These are phyloP conservation scores for Macrolepiota dolichaula DNA, from an alignment of 768 basidiomycete genomes.

Conservation along the genomic window DNA sequence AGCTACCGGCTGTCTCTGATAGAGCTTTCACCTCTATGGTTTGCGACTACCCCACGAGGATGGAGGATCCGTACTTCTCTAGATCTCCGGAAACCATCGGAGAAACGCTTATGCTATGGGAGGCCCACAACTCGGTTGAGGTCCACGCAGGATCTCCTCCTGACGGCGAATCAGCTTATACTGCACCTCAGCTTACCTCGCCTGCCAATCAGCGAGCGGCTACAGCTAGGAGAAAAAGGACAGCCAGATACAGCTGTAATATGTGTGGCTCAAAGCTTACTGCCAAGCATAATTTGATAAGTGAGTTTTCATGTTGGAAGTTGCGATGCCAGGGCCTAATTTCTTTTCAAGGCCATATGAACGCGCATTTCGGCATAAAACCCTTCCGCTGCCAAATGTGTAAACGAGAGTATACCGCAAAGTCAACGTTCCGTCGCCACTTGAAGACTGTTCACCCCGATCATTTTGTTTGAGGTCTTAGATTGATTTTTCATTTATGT, in stretches of 20 bases:
- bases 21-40: neutral
- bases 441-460: conserved; percentile 13
- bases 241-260: conserved; percentile 20
- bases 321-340: neutral
- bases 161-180: neutral
- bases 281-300: conserved; percentile 23
- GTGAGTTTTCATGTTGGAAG: conserved; percentile 16
- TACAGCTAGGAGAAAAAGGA: conserved; percentile 16
- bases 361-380: conserved; percentile 16
- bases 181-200: conserved; percentile 1
- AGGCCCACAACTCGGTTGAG: neutral
- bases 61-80: neutral
- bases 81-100: neutral
- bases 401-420: conserved; percentile 12
- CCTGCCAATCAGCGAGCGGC: conserved; percentile 4
- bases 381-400: conserved; percentile 12
- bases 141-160: neutral
- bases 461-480: neutral
- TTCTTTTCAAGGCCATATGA: conserved; percentile 12
- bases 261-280: conserved; percentile 23
- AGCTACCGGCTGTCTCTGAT: neutral
- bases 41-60: neutral
- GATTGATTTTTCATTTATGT: neutral
- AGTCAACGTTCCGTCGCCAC: conserved; percentile 15
- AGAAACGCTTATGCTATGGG: neutral